phyloP scores from a whole-genome alignment of 768 basidiomycete species.

The Russula virescens region DNA sequence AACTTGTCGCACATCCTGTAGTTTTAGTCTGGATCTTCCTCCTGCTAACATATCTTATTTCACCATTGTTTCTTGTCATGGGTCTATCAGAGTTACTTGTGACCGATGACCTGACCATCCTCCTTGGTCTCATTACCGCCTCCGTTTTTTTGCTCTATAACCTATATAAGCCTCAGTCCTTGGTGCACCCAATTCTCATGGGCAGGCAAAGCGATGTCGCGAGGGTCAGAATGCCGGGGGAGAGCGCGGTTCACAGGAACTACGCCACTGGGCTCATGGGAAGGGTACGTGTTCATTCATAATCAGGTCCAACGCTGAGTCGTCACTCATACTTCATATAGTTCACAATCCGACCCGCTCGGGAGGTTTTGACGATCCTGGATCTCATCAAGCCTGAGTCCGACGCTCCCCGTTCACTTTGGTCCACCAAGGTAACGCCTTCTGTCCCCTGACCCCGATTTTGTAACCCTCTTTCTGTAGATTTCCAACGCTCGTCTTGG shows the following conservation, averaged over 20 bases:
- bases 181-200: constrained; percentile 91
- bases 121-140: constrained; percentile 67
- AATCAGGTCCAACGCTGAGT: neutral
- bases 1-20: neutral
- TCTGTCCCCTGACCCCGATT: neutral
- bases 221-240: constrained; percentile 68
- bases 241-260: constrained; percentile 87
- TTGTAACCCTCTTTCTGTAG: constrained; percentile 33
- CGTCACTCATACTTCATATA: constrained; percentile 29
- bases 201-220: constrained; percentile 89
- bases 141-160: constrained; percentile 74
- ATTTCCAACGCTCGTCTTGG: constrained; percentile 69
- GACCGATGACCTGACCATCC: constrained; percentile 75
- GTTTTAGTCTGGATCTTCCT: neutral
- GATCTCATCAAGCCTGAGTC: constrained; percentile 65
- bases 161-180: constrained; percentile 72
- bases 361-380: constrained; percentile 59
- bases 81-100: constrained; percentile 52
- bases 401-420: constrained; percentile 65
- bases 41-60: neutral
- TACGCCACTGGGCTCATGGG: constrained; percentile 83
- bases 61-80: constrained; percentile 26
- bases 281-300: constrained; percentile 45
- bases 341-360: constrained; percentile 70
- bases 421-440: constrained; percentile 61